A percentile compares a stretch with the other conserved stretches of the same genome.
Conservation (phyloP, 257 asterid species). For the Penstemon newberryi region DNA sequence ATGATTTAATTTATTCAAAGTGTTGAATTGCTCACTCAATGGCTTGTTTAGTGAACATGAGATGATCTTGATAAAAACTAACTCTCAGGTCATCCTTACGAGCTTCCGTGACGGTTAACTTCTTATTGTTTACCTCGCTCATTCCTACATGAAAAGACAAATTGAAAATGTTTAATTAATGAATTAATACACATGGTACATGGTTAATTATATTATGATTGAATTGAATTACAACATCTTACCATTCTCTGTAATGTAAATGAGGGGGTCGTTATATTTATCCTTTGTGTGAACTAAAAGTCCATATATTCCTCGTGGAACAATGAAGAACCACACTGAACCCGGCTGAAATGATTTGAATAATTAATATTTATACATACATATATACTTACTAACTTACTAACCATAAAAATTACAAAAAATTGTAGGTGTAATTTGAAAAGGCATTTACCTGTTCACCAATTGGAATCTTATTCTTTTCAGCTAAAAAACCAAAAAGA, state of each 20-base stretch:
- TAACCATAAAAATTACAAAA: too few relatives aligned
- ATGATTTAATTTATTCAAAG: background rate
- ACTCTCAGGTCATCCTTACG: background rate
- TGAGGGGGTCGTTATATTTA: constrained; percentile 30
- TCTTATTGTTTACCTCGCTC: background rate
- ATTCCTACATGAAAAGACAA: background rate
- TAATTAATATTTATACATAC: background rate
- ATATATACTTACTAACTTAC: too few relatives aligned
- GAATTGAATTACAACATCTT: background rate
- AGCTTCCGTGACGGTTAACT: background rate
- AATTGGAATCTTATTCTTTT: background rate
- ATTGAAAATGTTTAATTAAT: too few relatives aligned
- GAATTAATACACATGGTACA: background rate
- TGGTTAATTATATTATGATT: background rate
- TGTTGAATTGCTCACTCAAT: constrained; percentile 16
- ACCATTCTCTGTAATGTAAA: constrained; percentile 43
- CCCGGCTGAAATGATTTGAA: constrained; percentile 2
- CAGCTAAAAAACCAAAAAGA: background rate
- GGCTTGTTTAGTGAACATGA: constrained; percentile 1
- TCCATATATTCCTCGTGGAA: constrained; percentile 29
- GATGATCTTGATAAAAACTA: background rate
- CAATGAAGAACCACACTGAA: constrained; percentile 16
- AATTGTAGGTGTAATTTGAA: background rate
- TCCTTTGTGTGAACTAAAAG: constrained; percentile 31
- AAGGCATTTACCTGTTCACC: constrained; percentile 2